A percentile compares a stretch with the other conserved stretches of the same genome.
Evolutionary conservation across 1,139 yeast species (phyloP).

Genomic region (Scheffersomyces titani): DNA sequence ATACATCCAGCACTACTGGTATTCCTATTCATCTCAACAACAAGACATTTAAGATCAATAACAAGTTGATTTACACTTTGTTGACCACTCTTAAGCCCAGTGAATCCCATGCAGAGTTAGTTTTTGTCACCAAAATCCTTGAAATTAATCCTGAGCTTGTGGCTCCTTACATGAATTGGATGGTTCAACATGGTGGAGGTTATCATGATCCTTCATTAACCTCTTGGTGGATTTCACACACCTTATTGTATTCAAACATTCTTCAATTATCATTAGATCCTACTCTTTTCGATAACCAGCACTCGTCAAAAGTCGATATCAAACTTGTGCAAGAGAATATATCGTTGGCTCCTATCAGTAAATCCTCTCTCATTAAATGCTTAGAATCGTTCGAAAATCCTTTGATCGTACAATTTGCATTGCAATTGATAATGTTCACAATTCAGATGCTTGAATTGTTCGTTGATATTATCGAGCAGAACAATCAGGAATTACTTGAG

Average conservation of each 20-base stretch:
- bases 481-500: conserved; percentile 31
- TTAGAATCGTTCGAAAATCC: conserved; percentile 49
- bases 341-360: conserved; percentile 67
- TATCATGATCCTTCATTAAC: conserved; percentile 71
- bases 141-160: conserved; percentile 65
- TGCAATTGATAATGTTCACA: conserved; percentile 58
- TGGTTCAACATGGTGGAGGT: conserved; percentile 55
- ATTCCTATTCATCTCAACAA: conserved; percentile 43
- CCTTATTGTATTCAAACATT: conserved; percentile 60
- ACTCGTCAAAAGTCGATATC: conserved; percentile 16
- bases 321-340: conserved; percentile 51
- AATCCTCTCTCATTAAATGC: conserved; percentile 57
- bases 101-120: conserved; percentile 68
- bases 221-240: conserved; percentile 81
- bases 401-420: conserved; percentile 64
- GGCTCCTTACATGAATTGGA: conserved; percentile 66
- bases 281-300: conserved; percentile 11
- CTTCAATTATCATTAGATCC: conserved; percentile 56
- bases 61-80: conserved; percentile 65
- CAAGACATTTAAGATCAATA: conserved; percentile 57
- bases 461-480: conserved; percentile 23
- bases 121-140: conserved; percentile 55
- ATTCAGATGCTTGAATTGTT: conserved; percentile 41
- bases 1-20: conserved; percentile 34
- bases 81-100: conserved; percentile 75